Percentiles rank a stretch among this genome's conserved stretches.
Evolutionary conservation across 108 stramenopile genomes (phyloP).

Genomic region (Stephanodiscus triporus): DNA sequence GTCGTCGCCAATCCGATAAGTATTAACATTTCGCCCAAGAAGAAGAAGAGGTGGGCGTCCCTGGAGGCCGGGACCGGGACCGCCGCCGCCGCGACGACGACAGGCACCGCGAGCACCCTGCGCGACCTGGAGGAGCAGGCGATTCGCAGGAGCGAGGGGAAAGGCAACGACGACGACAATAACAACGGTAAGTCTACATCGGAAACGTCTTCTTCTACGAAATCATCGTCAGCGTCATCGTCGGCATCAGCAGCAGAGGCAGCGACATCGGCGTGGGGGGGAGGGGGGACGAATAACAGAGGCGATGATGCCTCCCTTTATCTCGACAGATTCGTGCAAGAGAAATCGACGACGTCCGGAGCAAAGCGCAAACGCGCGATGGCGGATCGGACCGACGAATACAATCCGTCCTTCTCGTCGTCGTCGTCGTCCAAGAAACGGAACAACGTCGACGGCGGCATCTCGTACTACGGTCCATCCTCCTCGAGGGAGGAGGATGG

Average conservation of each 20-base stretch:
- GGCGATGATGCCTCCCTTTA: constrained; percentile 4
- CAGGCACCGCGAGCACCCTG: background rate
- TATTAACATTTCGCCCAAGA: too few species aligned
- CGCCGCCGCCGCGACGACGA: background rate
- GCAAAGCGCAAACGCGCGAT: background rate
- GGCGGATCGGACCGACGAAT: background rate
- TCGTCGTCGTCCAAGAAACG: constrained; percentile 14
- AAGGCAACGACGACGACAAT: background rate
- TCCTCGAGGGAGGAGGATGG: constrained; percentile 2
- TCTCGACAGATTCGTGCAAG: constrained; percentile 39
- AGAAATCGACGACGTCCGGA: background rate
- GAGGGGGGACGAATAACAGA: constrained; percentile 12
- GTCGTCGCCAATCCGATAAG: background rate
- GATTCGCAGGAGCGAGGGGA: background rate
- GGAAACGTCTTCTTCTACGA: background rate
- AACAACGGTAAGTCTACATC: background rate
- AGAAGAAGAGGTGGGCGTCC: background rate
- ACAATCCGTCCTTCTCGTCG: constrained; percentile 10
- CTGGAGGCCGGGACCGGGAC: background rate
- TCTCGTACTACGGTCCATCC: constrained; percentile 45
- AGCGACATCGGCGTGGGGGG: constrained; percentile 32
- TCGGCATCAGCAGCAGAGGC: constrained; percentile 2
- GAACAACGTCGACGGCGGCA: background rate
- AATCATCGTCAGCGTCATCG: background rate
- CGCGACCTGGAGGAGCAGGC: background rate